These are phyloP conservation scores for Podochytrium sp. DNA, from an alignment of 192 early-diverging fungal species.

Conservation along the genomic window DNA sequence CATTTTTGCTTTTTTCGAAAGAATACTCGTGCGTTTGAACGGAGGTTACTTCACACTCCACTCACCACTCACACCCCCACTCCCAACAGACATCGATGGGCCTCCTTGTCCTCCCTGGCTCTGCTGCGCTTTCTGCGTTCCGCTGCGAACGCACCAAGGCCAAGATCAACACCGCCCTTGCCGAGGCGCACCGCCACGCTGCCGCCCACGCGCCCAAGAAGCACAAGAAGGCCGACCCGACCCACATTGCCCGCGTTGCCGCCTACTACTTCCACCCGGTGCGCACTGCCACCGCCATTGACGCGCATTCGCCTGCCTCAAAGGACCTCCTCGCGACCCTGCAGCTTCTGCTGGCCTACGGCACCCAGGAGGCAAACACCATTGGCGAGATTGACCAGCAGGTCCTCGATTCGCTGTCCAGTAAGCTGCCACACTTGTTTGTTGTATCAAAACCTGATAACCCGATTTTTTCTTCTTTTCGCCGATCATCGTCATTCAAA, in stretches of 20 bases:
- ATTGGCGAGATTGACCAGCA: constrained; percentile 45
- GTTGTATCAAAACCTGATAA: no score
- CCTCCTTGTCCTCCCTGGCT: constrained; percentile 86
- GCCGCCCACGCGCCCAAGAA: not conserved
- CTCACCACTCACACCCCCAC: no score
- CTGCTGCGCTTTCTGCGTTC: constrained; percentile 79
- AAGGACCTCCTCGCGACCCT: constrained; percentile 39
- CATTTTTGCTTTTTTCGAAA: not conserved
- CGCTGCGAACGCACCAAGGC: constrained; percentile 63
- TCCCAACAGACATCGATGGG: constrained; percentile 15
- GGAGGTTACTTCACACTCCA: no score
- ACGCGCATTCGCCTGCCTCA: constrained; percentile 13
- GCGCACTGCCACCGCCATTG: constrained; percentile 49
- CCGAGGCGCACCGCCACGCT: constrained; percentile 36
- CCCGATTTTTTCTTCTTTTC: no score
- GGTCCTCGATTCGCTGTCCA: constrained; percentile 52
- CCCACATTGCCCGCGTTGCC: constrained; percentile 36
- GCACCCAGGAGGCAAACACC: constrained; percentile 39
- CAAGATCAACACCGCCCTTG: constrained; percentile 59
- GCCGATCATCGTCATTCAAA: no score
- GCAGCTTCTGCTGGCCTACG: constrained; percentile 44
- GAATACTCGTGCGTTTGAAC: no score
- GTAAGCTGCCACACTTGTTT: not conserved
- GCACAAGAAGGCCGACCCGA: not conserved
- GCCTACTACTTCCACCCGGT: constrained; percentile 83